These are phyloP conservation scores for Alternaria ethzedia DNA, from an alignment of 2,329 filamentous ascomycete genomes.

Conservation along the genomic window DNA sequence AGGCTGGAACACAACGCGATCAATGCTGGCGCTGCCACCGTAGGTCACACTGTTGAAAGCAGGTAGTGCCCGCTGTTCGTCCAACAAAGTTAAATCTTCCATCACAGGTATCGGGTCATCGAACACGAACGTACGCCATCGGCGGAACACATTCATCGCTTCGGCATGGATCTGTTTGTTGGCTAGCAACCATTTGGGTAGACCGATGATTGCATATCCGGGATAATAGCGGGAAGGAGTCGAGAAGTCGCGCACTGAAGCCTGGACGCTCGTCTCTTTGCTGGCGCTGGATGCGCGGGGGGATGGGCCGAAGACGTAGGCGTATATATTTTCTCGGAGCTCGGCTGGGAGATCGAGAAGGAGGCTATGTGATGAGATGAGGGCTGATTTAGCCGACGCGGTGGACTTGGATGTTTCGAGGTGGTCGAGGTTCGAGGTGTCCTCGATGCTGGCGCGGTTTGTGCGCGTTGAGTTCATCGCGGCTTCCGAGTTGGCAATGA, in stretches of 20 bases:
- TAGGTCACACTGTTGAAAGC: neutral
- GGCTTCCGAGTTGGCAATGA: neutral
- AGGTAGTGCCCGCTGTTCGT: neutral
- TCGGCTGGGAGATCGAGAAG: neutral
- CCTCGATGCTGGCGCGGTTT: neutral
- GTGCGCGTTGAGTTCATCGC: neutral
- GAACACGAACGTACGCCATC: neutral
- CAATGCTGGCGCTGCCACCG: neutral
- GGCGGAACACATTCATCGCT: neutral
- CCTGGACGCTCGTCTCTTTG: neutral
- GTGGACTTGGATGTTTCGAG: neutral
- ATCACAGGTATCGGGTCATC: neutral
- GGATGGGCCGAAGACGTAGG: neutral
- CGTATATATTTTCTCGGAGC: neutral
- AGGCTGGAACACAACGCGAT: neutral
- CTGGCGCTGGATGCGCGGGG: neutral
- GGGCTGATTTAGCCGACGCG: neutral
- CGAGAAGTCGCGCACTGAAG: accelerated
- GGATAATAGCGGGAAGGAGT: neutral
- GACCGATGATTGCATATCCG: neutral
- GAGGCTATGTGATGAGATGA: neutral
- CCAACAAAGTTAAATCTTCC: neutral
- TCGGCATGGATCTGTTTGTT: neutral
- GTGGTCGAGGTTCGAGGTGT: neutral
- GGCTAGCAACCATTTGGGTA: neutral